phyloP scores from a whole-genome alignment of 805 yeast genomes.

The Saccharomycopsis fodiens region DNA sequence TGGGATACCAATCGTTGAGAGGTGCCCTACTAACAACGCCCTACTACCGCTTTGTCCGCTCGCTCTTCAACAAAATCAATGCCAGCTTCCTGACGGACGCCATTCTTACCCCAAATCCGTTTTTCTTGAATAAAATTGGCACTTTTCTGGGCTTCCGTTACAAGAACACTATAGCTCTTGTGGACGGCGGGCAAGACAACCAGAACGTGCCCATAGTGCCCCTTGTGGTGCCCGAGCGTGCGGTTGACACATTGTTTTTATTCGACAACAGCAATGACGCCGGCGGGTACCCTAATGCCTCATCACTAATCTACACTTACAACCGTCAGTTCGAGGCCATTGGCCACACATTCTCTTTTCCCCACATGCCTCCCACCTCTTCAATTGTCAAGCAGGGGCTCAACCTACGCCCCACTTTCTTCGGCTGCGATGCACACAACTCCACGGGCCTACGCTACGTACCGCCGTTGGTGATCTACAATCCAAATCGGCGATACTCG shows the following conservation, averaged over 20 bases:
- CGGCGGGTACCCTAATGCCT: conserved; percentile 60
- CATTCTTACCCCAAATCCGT: conserved; percentile 66
- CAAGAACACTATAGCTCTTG: conserved; percentile 40
- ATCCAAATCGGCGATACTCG: conserved; percentile 63
- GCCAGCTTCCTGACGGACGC: conserved; percentile 57
- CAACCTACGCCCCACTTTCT: conserved; percentile 69
- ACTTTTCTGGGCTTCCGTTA: conserved; percentile 31
- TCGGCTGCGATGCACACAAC: conserved; percentile 70
- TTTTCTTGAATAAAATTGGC: conserved; percentile 37
- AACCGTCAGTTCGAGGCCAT: conserved; percentile 47
- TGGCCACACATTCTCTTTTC: conserved; percentile 60
- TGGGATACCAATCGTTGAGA: conserved; percentile 50
- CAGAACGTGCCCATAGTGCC: conserved; percentile 59
- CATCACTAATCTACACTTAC: conserved; percentile 48
- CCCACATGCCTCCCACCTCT: conserved; percentile 65
- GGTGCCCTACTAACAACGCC: conserved; percentile 37
- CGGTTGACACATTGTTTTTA: conserved; percentile 55
- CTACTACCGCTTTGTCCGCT: conserved; percentile 35
- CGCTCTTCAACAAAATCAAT: conserved; percentile 39
- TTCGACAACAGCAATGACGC: conserved; percentile 62
- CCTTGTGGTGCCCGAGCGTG: conserved; percentile 48
- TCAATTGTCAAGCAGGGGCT: conserved; percentile 54
- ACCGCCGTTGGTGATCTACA: conserved; percentile 72
- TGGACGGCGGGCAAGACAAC: conserved; percentile 65
- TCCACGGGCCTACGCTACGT: conserved; percentile 44